phyloP scores from a whole-genome alignment of 192 early-diverging fungal genomes.

The Backusella luteola region DNA sequence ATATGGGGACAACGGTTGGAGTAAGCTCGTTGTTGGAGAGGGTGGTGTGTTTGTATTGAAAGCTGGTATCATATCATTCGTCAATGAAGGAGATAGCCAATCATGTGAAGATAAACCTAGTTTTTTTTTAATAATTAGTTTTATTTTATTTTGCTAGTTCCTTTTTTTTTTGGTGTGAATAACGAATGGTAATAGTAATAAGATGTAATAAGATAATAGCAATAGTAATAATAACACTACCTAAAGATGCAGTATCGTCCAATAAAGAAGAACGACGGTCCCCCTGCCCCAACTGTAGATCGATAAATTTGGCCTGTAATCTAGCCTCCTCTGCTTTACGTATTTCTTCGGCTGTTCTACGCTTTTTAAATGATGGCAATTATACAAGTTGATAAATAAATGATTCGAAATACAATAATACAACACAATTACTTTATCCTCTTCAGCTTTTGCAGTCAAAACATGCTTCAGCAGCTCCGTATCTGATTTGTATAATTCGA shows the following conservation, averaged over 20 bases:
- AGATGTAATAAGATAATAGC: not conserved
- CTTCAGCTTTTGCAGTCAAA: constrained; percentile 28
- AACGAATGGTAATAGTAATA: not conserved
- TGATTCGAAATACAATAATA: not conserved
- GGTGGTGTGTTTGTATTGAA: constrained; percentile 11
- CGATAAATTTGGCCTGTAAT: constrained; percentile 27
- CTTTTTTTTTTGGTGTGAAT: not conserved
- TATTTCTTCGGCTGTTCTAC: constrained; percentile 33
- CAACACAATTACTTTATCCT: constrained; percentile 26
- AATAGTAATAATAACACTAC: not conserved
- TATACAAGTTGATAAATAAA: not conserved
- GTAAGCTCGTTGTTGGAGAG: constrained; percentile 5
- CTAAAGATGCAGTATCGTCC: constrained; percentile 7
- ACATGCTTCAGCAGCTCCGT: constrained; percentile 31
- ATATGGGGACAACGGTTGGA: constrained; percentile 21
- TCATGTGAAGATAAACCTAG: constrained; percentile 12
- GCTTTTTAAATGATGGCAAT: constrained; percentile 10
- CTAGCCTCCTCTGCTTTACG: constrained; percentile 30
- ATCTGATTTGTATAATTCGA: constrained; percentile 25
- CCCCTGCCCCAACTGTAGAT: constrained; percentile 14
- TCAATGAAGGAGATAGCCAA: constrained; percentile 5
- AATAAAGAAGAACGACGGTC: constrained; percentile 10
- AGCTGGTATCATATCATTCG: not conserved
- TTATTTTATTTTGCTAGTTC: not conserved
- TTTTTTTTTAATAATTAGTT: constrained; percentile 4